phyloP scores from a whole-genome alignment of 768 basidiomycete genomes.

The Trametes meyenii region DNA sequence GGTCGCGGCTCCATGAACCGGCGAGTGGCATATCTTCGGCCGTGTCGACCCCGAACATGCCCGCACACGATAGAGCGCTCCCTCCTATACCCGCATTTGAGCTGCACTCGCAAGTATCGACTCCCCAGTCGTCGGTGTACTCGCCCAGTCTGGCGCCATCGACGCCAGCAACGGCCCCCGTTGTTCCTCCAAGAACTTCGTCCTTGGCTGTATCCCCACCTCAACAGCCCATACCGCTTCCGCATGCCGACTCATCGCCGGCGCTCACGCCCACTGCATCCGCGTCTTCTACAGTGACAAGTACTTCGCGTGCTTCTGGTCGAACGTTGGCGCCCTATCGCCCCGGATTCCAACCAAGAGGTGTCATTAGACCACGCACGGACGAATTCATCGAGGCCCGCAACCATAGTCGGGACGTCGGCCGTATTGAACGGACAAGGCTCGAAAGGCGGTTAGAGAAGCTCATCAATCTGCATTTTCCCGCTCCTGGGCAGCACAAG shows the following conservation, averaged over 20 bases:
- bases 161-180: slow-evolving; percentile 1
- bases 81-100: slow-evolving; percentile 30
- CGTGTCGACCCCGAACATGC: slow-evolving; percentile 24
- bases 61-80: slow-evolving; percentile 26
- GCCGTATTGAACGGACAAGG: slow-evolving; percentile 79
- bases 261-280: slow-evolving; percentile 24
- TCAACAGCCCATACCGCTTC: neutral
- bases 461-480: slow-evolving; percentile 74
- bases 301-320: slow-evolving; percentile 25
- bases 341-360: slow-evolving; percentile 92
- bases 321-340: slow-evolving; percentile 66
- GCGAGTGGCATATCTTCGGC: slow-evolving; percentile 25
- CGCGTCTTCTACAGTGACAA: slow-evolving; percentile 22
- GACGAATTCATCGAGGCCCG: slow-evolving; percentile 72
- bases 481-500: slow-evolving; percentile 32
- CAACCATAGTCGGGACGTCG: slow-evolving; percentile 42
- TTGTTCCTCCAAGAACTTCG: slow-evolving; percentile 10
- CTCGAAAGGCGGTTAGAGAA: slow-evolving; percentile 89
- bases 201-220: slow-evolving; percentile 12
- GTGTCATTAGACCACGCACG: slow-evolving; percentile 77
- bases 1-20: slow-evolving; percentile 11
- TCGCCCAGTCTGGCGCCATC: slow-evolving; percentile 26
- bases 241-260: slow-evolving; percentile 13
- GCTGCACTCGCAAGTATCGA: slow-evolving; percentile 16
- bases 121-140: slow-evolving; percentile 23